These are phyloP conservation scores for Ettlia oleoabundans DNA, from an alignment of 139 green algal genomes.

Conservation along the genomic window DNA sequence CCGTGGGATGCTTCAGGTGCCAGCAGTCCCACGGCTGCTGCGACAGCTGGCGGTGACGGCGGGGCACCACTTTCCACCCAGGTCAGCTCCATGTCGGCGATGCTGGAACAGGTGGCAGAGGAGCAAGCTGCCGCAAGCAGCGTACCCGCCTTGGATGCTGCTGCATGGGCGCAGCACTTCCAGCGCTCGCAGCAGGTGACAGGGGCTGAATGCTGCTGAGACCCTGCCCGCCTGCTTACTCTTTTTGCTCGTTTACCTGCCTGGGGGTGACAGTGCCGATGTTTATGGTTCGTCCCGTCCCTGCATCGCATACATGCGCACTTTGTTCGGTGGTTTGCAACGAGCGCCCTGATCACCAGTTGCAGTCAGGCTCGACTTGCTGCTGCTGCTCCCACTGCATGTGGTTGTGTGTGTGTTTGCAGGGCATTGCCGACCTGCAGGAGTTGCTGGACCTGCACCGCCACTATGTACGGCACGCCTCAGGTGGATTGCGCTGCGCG, in stretches of 20 bases:
- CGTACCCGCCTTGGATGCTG: neutral
- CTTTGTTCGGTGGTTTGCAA: no score
- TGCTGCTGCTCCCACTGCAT: neutral
- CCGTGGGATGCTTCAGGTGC: neutral
- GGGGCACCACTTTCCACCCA: conserved; percentile 2
- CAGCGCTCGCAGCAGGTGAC: conserved; percentile 26
- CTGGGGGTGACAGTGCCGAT: no score
- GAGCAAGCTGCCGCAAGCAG: neutral
- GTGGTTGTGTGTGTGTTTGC: no score
- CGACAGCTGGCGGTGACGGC: neutral
- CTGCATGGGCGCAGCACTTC: conserved; percentile 16
- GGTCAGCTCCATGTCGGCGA: neutral
- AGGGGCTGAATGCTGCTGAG: no score
- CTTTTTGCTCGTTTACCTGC: no score
- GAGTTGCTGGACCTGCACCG: conserved; percentile 40
- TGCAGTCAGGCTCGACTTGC: no score
- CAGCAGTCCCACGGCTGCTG: conserved; percentile 26
- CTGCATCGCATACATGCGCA: no score
- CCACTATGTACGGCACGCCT: conserved; percentile 19
- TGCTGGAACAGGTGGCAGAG: conserved; percentile 5
- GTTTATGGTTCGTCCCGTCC: no score
- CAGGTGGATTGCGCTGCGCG: neutral
- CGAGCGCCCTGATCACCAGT: no score
- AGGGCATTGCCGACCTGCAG: conserved; percentile 37
- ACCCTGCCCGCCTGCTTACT: no score